Evolutionary conservation across 2,329 filamentous ascomycete species (phyloP).

Genomic region (Aspergillus cejpii): DNA sequence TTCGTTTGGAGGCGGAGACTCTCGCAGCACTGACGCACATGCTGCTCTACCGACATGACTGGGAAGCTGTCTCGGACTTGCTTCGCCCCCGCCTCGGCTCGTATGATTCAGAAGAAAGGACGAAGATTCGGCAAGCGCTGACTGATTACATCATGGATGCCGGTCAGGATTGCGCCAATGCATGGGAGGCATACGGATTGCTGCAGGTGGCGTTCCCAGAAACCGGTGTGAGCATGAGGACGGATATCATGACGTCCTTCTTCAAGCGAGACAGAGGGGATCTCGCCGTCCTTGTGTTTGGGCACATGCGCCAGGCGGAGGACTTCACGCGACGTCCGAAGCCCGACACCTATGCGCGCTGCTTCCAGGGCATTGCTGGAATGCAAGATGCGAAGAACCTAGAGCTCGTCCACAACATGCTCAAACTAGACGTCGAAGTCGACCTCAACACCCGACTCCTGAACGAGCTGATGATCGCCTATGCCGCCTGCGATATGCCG

Average conservation of each 20-base stretch:
- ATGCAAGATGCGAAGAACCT: conserved; percentile 58
- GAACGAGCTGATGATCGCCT: conserved; percentile 83
- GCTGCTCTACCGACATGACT: conserved; percentile 69
- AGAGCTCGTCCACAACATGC: conserved; percentile 77
- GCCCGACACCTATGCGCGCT: conserved; percentile 67
- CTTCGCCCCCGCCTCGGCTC: conserved; percentile 58
- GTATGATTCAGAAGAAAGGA: conserved; percentile 53
- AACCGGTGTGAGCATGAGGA: conserved; percentile 59
- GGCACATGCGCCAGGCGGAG: conserved; percentile 80
- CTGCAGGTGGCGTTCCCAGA: conserved; percentile 54
- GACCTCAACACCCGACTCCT: conserved; percentile 68
- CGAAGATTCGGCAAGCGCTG: conserved; percentile 59
- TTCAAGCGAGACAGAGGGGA: conserved; percentile 71
- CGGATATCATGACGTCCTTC: conserved; percentile 72
- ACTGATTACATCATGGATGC: conserved; percentile 60
- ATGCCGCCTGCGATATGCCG: conserved; percentile 62
- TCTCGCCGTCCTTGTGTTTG: conserved; percentile 80
- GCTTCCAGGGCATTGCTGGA: conserved; percentile 66
- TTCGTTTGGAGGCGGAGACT: conserved; percentile 65
- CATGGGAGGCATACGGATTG: conserved; percentile 57
- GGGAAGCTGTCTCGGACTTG: conserved; percentile 72
- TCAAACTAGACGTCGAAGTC: conserved; percentile 83
- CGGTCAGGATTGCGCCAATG: conserved; percentile 54
- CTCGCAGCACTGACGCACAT: conserved; percentile 65
- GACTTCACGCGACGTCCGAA: conserved; percentile 59